A percentile compares a stretch with the other conserved stretches of the same genome.
phyloP scores from a whole-genome alignment of 768 basidiomycete species.

The Galerina sulciceps region DNA sequence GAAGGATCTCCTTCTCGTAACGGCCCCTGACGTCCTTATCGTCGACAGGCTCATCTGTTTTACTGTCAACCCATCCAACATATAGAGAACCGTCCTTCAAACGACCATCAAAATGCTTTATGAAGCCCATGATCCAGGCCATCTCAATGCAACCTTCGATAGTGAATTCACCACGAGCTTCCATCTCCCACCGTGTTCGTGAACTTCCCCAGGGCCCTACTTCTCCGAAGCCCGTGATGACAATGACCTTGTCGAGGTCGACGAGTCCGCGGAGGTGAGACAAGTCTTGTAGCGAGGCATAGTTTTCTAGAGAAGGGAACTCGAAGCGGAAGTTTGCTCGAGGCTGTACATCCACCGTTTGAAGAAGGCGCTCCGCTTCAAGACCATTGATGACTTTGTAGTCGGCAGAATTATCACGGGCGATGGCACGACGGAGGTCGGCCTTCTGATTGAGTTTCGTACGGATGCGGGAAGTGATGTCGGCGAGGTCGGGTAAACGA shows the following conservation, averaged over 20 bases:
- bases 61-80: constrained; percentile 98
- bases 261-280: constrained; percentile 83
- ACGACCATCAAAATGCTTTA: constrained; percentile 98
- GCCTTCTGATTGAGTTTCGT: constrained; percentile 81
- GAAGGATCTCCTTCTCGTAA: constrained; percentile 93
- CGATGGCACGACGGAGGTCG: constrained; percentile 90
- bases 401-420: constrained; percentile 94
- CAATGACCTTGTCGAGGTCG: constrained; percentile 94
- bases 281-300: constrained; percentile 74
- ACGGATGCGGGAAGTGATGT: constrained; percentile 89
- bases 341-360: constrained; percentile 91
- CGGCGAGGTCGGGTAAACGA: constrained; percentile 91
- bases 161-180: constrained; percentile 94
- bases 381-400: constrained; percentile 90
- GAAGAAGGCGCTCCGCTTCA: constrained; percentile 90
- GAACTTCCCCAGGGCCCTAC: constrained; percentile 99
- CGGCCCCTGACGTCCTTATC: constrained; percentile 95
- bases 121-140: constrained; percentile 99
- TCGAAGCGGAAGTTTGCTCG: constrained; percentile 98
- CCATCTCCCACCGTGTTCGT: constrained; percentile 99
- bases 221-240: constrained; percentile 96
- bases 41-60: constrained; percentile 91
- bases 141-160: constrained; percentile 99
- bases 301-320: constrained; percentile 84
- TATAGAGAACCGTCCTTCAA: constrained; percentile 91